Percentiles rank a stretch among this genome's conserved stretches.
These are phyloP conservation scores for Musa beccarii DNA, from an alignment of 176 grass and related monocot species.

Conservation along the genomic window DNA sequence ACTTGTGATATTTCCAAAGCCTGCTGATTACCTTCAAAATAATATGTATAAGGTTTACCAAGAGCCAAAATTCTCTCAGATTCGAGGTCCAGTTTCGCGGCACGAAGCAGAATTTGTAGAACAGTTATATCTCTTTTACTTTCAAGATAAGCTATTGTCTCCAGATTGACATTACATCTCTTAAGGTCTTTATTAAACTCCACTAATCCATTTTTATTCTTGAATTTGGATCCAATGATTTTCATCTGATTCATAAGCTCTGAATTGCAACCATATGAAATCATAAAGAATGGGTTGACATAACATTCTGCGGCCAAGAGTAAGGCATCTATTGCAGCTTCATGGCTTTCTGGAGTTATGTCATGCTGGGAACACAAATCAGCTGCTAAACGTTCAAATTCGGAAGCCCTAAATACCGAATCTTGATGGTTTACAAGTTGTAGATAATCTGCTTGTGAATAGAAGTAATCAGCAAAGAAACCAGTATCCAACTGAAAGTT, in stretches of 20 bases:
- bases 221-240: constrained; percentile 44
- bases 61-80: constrained; percentile 36
- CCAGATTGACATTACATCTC: constrained; percentile 44
- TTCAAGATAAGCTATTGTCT: constrained; percentile 43
- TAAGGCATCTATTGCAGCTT: constrained; percentile 87
- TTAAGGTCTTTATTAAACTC: constrained; percentile 31
- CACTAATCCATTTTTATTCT: constrained; percentile 29
- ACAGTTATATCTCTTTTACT: constrained; percentile 73
- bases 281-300: constrained; percentile 79
- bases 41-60: constrained; percentile 38
- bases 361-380: constrained; percentile 62
- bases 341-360: constrained; percentile 57
- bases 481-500: constrained; percentile 56
- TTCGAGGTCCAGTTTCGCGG: constrained; percentile 67
- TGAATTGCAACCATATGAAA: constrained; percentile 45
- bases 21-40: constrained; percentile 31
- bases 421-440: constrained; percentile 61
- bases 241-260: constrained; percentile 53
- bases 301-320: constrained; percentile 86
- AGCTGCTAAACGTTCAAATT: constrained; percentile 75
- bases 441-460: constrained; percentile 74
- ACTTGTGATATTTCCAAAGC: constrained; percentile 56
- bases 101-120: constrained; percentile 75
- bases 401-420: constrained; percentile 57
- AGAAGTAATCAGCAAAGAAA: constrained; percentile 55